These are phyloP conservation scores for Diaporthe destruens DNA, from an alignment of 2,329 filamentous ascomycete genomes.

Conservation along the genomic window DNA sequence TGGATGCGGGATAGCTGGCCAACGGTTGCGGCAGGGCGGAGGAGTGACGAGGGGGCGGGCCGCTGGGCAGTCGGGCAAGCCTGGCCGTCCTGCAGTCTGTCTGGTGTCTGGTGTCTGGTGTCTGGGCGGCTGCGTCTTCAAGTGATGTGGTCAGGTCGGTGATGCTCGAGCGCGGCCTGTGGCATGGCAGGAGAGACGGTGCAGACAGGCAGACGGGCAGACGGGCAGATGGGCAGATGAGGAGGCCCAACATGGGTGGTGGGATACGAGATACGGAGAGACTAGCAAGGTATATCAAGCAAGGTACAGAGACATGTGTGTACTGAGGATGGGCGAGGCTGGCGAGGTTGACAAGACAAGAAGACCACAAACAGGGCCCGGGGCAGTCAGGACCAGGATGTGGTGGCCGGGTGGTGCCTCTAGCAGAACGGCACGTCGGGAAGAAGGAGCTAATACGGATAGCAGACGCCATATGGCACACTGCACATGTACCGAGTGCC, in stretches of 20 bases:
- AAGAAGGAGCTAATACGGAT: slow-evolving; percentile 14
- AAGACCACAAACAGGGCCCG: slow-evolving; percentile 17
- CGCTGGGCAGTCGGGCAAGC: neutral
- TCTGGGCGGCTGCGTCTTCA: slow-evolving; percentile 14
- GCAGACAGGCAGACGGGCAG: no score
- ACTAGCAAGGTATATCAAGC: slow-evolving; percentile 25
- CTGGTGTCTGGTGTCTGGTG: no score
- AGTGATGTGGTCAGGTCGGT: slow-evolving; percentile 10
- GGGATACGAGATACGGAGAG: slow-evolving; percentile 32
- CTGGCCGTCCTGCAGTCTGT: neutral
- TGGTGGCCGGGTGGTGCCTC: slow-evolving; percentile 5
- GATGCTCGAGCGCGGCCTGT: slow-evolving; percentile 22
- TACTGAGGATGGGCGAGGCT: slow-evolving; percentile 8
- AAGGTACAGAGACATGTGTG: slow-evolving; percentile 15
- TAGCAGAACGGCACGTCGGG: neutral
- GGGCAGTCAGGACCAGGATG: slow-evolving; percentile 23
- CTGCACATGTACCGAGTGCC: neutral
- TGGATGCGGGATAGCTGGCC: slow-evolving; percentile 31
- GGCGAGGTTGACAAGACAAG: slow-evolving; percentile 24
- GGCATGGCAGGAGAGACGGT: slow-evolving; percentile 19
- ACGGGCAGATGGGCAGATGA: no score
- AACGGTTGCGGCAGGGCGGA: slow-evolving; percentile 26
- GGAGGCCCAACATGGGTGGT: neutral
- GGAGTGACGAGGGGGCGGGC: neutral
- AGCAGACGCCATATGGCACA: neutral